phyloP scores from a whole-genome alignment of 495 filamentous ascomycete species.

The Aspergillus nidulans region DNA sequence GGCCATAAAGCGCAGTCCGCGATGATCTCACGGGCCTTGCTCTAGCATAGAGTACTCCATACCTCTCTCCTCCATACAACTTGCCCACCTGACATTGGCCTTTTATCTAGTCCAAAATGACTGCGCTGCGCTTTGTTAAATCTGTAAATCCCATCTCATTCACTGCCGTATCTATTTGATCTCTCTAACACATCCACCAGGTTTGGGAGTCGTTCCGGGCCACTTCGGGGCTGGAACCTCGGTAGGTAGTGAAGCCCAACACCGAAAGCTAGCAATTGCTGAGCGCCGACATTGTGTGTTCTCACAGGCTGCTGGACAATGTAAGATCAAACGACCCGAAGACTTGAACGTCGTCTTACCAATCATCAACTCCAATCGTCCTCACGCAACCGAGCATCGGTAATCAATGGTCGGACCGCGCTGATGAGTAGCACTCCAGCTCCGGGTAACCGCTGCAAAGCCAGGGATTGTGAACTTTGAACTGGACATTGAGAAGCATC shows the following conservation, averaged over 20 bases:
- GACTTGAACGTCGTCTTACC: neutral
- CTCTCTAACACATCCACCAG: constrained; percentile 33
- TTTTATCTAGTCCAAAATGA: constrained; percentile 37
- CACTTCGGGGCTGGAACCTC: constrained; percentile 81
- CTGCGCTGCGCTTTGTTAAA: constrained; percentile 57
- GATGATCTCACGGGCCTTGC: constrained; percentile 23
- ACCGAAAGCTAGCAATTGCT: neutral
- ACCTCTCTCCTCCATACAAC: neutral
- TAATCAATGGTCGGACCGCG: neutral
- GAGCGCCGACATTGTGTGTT: neutral
- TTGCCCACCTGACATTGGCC: neutral
- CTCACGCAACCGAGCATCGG: neutral
- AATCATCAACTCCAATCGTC: neutral
- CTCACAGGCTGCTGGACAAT: constrained; percentile 38
- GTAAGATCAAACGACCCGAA: constrained; percentile 18
- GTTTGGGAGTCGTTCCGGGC: constrained; percentile 78
- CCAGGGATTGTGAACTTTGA: constrained; percentile 84
- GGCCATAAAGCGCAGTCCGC: constrained; percentile 33
- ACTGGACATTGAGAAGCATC: constrained; percentile 76
- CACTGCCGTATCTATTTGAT: neutral
- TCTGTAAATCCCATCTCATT: constrained; percentile 39
- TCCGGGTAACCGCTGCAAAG: constrained; percentile 70
- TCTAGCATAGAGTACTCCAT: too few species aligned
- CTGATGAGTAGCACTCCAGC: constrained; percentile 39
- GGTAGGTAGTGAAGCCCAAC: constrained; percentile 46